Conservation (phyloP, 2,329 filamentous ascomycete genomes). For the Colletotrichum sublineola region DNA sequence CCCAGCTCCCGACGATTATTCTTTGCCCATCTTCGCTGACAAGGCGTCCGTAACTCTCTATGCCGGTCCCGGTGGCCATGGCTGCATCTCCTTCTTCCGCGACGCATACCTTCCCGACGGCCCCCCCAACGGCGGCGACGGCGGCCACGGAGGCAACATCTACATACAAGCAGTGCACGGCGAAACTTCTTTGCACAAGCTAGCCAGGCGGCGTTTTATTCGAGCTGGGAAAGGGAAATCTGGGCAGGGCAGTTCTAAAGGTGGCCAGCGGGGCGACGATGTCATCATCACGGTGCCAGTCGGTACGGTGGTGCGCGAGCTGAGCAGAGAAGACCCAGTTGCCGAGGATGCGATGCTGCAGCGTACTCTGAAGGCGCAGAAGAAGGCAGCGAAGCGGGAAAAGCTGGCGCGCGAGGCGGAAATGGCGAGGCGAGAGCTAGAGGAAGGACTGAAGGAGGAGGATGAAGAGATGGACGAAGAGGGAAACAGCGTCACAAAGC, state of each 20-base stretch:
- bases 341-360: constrained; percentile 68
- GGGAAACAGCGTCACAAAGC: constrained; percentile 13
- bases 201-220: constrained; percentile 81
- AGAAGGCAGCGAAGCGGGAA: constrained; percentile 32
- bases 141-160: constrained; percentile 89
- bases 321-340: constrained; percentile 82
- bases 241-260: constrained; percentile 79
- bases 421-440: constrained; percentile 39
- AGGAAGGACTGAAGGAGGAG: constrained; percentile 31
- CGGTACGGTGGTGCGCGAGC: constrained; percentile 89
- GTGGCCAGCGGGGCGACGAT: constrained; percentile 87
- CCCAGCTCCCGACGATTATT: constrained; percentile 86
- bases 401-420: constrained; percentile 33
- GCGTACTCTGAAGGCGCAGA: constrained; percentile 35
- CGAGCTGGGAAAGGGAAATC: constrained; percentile 82
- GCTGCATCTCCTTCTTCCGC: constrained; percentile 93
- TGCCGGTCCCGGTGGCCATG: constrained; percentile 87
- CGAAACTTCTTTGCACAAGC: constrained; percentile 93
- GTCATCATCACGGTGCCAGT: constrained; percentile 91
- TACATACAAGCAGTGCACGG: constrained; percentile 95
- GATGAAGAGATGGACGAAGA: constrained; percentile 25
- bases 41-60: constrained; percentile 82
- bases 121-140: constrained; percentile 94
- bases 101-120: constrained; percentile 92
- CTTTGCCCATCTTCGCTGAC: constrained; percentile 86